A percentile compares a stretch with the other conserved stretches of the same genome.
phyloP scores from a whole-genome alignment of 257 asterid species.

The Primulina eburnea region DNA sequence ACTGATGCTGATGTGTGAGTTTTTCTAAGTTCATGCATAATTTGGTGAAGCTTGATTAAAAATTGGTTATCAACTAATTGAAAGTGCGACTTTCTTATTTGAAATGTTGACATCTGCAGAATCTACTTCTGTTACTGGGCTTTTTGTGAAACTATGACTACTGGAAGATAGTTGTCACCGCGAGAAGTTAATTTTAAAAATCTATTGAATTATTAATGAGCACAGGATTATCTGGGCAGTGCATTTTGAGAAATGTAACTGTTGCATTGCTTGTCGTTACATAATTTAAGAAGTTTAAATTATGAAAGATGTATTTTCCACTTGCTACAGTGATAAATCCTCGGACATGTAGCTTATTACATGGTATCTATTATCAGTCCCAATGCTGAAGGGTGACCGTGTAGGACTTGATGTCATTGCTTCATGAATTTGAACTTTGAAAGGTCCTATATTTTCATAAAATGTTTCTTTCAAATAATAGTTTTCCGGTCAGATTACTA shows the following conservation, averaged over 20 bases:
- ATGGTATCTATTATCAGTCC: not conserved
- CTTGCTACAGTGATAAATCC: not conserved
- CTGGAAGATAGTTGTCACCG: not conserved
- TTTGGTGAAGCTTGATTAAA: not conserved
- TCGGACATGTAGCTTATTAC: not conserved
- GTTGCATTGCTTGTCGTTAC: not conserved
- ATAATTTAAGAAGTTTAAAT: not conserved
- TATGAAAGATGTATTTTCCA: not conserved
- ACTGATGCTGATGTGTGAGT: constrained; percentile 10
- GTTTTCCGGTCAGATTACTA: constrained; percentile 4
- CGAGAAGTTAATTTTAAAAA: not conserved
- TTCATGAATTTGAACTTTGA: not conserved
- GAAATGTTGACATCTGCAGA: not conserved
- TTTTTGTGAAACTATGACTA: not conserved
- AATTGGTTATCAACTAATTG: not conserved
- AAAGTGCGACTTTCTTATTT: not conserved
- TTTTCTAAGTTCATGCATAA: not conserved
- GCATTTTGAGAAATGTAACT: constrained; percentile 2
- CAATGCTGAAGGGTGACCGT: not conserved
- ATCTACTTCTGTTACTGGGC: not conserved
- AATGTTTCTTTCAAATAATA: not conserved
- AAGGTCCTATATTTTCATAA: not conserved
- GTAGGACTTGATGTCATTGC: not conserved
- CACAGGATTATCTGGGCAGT: not conserved
- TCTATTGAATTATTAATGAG: not conserved